Evolutionary conservation across 2,329 filamentous ascomycete species (phyloP).

Genomic region (Colletotrichum melonis): DNA sequence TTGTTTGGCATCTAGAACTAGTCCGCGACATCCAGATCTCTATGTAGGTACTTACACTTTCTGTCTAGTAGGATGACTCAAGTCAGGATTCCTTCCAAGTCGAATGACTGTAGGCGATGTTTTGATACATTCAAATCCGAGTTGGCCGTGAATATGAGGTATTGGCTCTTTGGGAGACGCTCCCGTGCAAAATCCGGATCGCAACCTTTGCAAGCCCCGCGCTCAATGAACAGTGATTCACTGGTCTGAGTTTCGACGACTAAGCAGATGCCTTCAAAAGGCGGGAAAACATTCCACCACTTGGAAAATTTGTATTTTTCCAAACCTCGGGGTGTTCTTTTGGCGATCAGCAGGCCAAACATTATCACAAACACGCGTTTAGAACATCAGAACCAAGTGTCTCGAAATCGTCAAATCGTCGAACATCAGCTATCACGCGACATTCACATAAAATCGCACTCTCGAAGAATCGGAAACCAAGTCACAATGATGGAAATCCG

Average conservation of each 20-base stretch:
- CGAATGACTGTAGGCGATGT: not conserved
- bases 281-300: not conserved
- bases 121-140: no score
- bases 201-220: not conserved
- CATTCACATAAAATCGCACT: not conserved
- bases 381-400: no score
- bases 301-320: not conserved
- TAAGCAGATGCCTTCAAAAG: not conserved
- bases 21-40: not conserved
- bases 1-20: not conserved
- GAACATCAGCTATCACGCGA: no score
- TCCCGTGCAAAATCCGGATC: not conserved
- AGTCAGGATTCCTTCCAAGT: not conserved
- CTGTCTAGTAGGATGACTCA: no score
- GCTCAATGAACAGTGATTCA: not conserved
- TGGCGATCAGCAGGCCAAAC: no score
- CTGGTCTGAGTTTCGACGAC: not conserved
- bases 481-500: not conserved
- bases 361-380: no score
- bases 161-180: no score
- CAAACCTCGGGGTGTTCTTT: not conserved
- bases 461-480: not conserved
- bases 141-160: not conserved
- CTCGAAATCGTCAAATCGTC: no score
- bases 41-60: not conserved